These are phyloP conservation scores for Didymella arachidicola DNA, from an alignment of 2,329 filamentous ascomycete species.

Conservation along the genomic window DNA sequence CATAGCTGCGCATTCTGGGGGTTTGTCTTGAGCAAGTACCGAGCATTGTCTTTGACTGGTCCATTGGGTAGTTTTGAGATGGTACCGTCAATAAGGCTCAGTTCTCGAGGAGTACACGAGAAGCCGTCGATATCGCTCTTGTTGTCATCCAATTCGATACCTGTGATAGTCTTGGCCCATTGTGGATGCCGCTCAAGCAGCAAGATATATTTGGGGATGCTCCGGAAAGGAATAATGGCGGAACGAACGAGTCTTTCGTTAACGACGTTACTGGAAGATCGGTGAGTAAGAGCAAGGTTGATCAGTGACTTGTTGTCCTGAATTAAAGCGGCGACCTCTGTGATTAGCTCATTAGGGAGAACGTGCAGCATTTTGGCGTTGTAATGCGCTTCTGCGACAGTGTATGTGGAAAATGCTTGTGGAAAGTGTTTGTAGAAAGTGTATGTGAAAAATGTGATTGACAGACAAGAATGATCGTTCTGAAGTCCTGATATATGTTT, in stretches of 20 bases:
- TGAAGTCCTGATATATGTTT: neutral
- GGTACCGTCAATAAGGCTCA: too few species aligned
- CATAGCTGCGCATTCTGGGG: neutral
- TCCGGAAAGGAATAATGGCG: neutral
- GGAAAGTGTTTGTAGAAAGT: neutral
- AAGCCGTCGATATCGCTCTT: neutral
- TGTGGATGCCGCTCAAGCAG: neutral
- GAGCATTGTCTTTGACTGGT: neutral
- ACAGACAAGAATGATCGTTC: neutral
- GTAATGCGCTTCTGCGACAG: neutral
- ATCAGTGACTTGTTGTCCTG: neutral
- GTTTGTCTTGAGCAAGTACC: neutral
- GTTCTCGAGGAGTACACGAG: neutral
- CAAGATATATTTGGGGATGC: neutral
- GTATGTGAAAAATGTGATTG: neutral
- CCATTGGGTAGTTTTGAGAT: neutral
- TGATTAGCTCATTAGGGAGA: neutral
- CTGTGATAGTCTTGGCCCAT: neutral
- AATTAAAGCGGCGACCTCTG: neutral
- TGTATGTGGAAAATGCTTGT: neutral
- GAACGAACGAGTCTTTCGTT: neutral
- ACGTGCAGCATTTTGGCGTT: neutral
- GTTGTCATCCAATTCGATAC: neutral
- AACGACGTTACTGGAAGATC: neutral
- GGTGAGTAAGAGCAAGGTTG: conserved; percentile 2